A percentile compares a stretch with the other conserved stretches of the same genome.
phyloP scores from a whole-genome alignment of 148 eudicot genomes.

The Nyssa sinensis region DNA sequence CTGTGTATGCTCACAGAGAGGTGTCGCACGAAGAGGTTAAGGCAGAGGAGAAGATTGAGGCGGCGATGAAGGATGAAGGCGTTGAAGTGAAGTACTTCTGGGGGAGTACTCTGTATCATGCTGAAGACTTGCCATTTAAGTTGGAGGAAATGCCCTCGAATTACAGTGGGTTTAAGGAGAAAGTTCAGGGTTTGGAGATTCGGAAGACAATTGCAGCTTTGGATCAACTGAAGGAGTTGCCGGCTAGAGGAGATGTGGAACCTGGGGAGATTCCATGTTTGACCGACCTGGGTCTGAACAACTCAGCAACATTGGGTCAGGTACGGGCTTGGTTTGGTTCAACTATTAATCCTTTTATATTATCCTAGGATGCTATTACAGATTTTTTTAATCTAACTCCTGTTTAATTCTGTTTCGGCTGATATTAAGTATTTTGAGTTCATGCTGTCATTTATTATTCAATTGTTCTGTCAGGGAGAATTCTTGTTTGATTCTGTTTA shows the following conservation, averaged over 20 bases:
- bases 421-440: too few relatives aligned
- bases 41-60: constrained; percentile 67
- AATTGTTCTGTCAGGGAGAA: too few relatives aligned
- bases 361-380: too few relatives aligned
- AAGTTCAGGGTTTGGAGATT: constrained; percentile 68
- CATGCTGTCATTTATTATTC: too few relatives aligned
- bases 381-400: too few relatives aligned
- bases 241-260: constrained; percentile 74
- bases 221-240: constrained; percentile 82
- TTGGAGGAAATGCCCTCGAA: constrained; percentile 87
- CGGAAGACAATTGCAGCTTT: constrained; percentile 78
- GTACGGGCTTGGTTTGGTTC: constrained; percentile 29
- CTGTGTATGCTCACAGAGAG: constrained; percentile 74
- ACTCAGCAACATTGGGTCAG: constrained; percentile 66
- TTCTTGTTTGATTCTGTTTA: neutral
- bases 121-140: constrained; percentile 88
- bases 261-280: constrained; percentile 82
- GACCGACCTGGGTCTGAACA: constrained; percentile 83
- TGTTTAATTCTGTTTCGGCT: too few relatives aligned
- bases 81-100: constrained; percentile 93
- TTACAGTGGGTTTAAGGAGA: constrained; percentile 90
- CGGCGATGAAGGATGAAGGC: constrained; percentile 75
- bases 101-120: constrained; percentile 96
- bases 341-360: too few relatives aligned
- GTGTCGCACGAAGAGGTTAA: constrained; percentile 80